These are phyloP conservation scores for Solioccasus polychromus DNA, from an alignment of 768 basidiomycete species.

Conservation along the genomic window DNA sequence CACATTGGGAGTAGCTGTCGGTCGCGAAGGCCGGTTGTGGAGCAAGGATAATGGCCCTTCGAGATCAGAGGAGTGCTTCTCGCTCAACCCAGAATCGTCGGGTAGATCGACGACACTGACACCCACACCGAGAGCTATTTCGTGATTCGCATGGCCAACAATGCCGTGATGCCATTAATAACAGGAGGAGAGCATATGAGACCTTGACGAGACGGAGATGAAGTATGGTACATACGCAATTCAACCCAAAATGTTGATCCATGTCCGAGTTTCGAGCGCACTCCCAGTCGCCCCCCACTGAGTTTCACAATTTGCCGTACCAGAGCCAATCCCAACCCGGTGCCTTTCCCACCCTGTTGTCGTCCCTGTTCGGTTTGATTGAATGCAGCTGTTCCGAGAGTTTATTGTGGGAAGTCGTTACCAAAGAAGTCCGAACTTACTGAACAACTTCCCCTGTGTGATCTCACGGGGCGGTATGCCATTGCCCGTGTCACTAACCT, in stretches of 20 bases:
- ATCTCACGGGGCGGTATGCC: constrained; percentile 68
- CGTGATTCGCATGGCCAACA: constrained; percentile 2
- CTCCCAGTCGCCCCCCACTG: constrained; percentile 70
- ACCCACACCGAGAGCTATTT: constrained; percentile 65
- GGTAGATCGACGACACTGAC: constrained; percentile 39
- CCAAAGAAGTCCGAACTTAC: constrained; percentile 37
- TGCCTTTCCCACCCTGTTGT: constrained; percentile 70
- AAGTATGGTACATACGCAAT: constrained; percentile 42
- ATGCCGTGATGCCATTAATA: constrained; percentile 7
- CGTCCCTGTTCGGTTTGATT: constrained; percentile 78
- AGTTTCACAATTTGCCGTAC: constrained; percentile 78
- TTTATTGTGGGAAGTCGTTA: constrained; percentile 4
- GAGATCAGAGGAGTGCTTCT: constrained; percentile 20
- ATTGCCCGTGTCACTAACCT: constrained; percentile 74
- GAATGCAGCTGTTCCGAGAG: constrained; percentile 56
- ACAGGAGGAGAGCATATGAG: constrained; percentile 7
- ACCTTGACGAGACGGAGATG: constrained; percentile 10
- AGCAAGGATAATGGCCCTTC: constrained; percentile 27
- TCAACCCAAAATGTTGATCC: constrained; percentile 93
- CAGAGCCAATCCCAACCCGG: constrained; percentile 72
- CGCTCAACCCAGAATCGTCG: constrained; percentile 21
- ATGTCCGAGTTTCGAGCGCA: constrained; percentile 56
- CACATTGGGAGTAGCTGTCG: constrained; percentile 33
- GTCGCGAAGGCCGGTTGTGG: constrained; percentile 11
- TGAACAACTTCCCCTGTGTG: constrained; percentile 66